Conservation (phyloP, 2,329 filamentous ascomycete species). For the Lachnellula arida region DNA sequence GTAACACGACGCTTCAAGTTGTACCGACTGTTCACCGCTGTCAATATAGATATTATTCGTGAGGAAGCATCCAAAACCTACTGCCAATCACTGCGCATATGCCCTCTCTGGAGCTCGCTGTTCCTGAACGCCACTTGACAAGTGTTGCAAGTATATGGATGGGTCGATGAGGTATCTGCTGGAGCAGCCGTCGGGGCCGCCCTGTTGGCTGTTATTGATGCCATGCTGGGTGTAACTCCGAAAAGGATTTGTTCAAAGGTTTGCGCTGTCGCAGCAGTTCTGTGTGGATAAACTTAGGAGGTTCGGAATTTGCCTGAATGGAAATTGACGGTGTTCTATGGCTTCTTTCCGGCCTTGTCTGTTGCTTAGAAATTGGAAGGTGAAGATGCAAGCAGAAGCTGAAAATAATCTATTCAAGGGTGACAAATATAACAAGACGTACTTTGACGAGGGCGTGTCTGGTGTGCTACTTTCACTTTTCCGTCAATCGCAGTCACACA, state of each 20-base stretch:
- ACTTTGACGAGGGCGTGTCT: too few relatives aligned
- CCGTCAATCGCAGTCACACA: too few relatives aligned
- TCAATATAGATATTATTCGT: slow-evolving; percentile 11
- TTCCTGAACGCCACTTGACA: slow-evolving; percentile 96
- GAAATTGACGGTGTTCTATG: neutral
- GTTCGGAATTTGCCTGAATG: neutral
- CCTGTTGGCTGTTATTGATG: slow-evolving; percentile 42
- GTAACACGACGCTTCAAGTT: slow-evolving; percentile 94
- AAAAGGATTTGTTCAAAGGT: neutral
- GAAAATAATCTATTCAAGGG: neutral
- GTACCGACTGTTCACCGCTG: slow-evolving; percentile 62
- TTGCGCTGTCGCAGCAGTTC: neutral
- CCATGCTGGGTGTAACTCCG: slow-evolving; percentile 37
- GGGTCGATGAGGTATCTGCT: slow-evolving; percentile 45
- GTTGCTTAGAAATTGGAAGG: too few relatives aligned
- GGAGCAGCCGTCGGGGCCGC: slow-evolving; percentile 15
- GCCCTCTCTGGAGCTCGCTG: slow-evolving; percentile 84
- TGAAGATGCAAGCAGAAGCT: neutral
- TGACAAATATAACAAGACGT: neutral
- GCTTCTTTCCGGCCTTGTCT: too few relatives aligned
- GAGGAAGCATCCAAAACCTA: slow-evolving; percentile 45
- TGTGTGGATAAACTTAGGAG: neutral
- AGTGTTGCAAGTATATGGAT: slow-evolving; percentile 97
- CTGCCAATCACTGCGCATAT: slow-evolving; percentile 99
- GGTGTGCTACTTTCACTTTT: too few relatives aligned